phyloP scores from a whole-genome alignment of 176 grass and related monocot species.

The Paspalum vaginatum region DNA sequence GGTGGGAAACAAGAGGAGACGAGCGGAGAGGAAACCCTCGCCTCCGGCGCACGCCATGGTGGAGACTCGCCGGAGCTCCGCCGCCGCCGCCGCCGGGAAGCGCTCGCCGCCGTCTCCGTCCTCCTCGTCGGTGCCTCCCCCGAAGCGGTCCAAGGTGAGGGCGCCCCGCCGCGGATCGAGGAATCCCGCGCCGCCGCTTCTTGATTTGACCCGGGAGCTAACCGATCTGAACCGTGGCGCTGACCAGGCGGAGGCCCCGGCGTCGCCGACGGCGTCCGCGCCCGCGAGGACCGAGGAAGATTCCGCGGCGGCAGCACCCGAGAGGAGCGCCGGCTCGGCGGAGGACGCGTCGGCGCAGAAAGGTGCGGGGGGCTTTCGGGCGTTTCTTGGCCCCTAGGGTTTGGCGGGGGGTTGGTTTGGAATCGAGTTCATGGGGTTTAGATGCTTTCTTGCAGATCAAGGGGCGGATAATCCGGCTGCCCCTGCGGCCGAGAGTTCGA shows the following conservation, averaged over 20 bases:
- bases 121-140: conserved; percentile 53
- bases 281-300: conserved; percentile 43
- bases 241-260: conserved; percentile 34
- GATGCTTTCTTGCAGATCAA: conserved; percentile 63
- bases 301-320: conserved; percentile 34
- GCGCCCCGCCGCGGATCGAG: conserved; percentile 3
- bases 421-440: conserved; percentile 46
- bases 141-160: conserved; percentile 92
- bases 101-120: conserved; percentile 48
- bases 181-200: neutral
- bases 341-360: conserved; percentile 32
- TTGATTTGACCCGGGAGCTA: conserved; percentile 34
- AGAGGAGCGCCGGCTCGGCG: conserved; percentile 31
- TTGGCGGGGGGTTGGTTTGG: conserved; percentile 11
- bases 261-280: conserved; percentile 47
- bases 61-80: conserved; percentile 95
- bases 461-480: conserved; percentile 38
- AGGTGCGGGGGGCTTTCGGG: conserved; percentile 31
- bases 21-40: conserved; percentile 44
- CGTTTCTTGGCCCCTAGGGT: conserved; percentile 6
- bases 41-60: conserved; percentile 67
- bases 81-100: conserved; percentile 56
- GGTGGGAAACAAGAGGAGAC: conserved; percentile 2
- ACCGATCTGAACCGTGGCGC: conserved; percentile 43
- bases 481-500: conserved; percentile 35